Base-by-base conservation (phyloP, 2,329 filamentous ascomycete genomes). In the Alternaria sp. region DNA sequence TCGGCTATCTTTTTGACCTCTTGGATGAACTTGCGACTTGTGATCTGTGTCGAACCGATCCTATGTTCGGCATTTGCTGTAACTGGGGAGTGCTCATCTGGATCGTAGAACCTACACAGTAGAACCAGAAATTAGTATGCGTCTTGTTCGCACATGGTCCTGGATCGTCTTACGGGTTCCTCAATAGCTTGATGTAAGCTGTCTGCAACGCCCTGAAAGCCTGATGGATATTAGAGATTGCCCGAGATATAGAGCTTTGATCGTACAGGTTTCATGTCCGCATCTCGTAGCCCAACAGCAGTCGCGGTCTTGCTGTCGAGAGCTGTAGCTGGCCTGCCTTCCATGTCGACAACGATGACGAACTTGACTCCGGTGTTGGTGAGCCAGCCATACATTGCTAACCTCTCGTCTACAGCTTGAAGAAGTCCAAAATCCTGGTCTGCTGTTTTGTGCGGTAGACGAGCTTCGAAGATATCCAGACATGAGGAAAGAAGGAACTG, bases 301-400 rank as follows among this genome's bases (percentile, higher is more conserved):
- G 82, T 78, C 41, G 73, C 63, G 22, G 64, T 65, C 54, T 74
- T 78, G 66, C 70, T 74, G 61, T 78, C 76, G 12, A 70, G 57
- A 7, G 68, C 66, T 20, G 69, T 77, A 18, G 76, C 78, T 51
- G 85, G 81, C 22, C 90, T 84, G 1, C 93, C 94, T 68, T 93
- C 88, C 87, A 96, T 93, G 80, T 99, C 94, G 30, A 98, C 90
- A 4, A 97, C 88, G 64, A 93, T 90, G 34, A 98, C 89, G 74
- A 99, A 89, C 76, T 94, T 94, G 65, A 97, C 88, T 41, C 93
- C 93, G 26, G 95, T 98, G 80, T 97, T 98, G 57, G 95, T 97
- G 79, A 98, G 87, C 88, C 92, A 97, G 72, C 95, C 95, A 82
- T 98, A 99, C 68, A 93, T 91, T 36, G 94, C 93, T 47, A 98